Conservation (phyloP, 2,329 filamentous ascomycete species). For the Penicillium sp. region DNA sequence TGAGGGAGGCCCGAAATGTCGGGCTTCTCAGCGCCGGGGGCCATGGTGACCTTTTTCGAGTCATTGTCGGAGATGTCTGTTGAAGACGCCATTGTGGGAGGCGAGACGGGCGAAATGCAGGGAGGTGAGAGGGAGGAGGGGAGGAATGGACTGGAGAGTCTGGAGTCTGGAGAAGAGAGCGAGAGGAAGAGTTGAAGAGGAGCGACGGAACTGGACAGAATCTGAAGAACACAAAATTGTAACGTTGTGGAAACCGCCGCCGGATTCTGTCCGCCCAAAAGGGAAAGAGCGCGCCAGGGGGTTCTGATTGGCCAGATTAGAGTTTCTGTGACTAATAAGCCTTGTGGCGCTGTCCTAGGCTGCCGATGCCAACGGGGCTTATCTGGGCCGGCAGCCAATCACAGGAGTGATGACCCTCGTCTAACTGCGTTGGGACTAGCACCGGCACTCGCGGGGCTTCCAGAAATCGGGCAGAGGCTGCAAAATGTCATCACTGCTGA, state of each 20-base stretch:
- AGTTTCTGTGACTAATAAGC: conserved; percentile 21
- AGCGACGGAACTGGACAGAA: background rate
- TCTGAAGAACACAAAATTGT: conserved; percentile 3
- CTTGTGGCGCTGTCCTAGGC: conserved; percentile 14
- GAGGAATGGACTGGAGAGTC: no score
- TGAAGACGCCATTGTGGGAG: conserved; percentile 16
- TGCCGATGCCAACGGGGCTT: conserved; percentile 3
- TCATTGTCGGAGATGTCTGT: conserved; percentile 22
- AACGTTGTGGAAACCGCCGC: conserved; percentile 14
- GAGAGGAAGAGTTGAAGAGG: conserved; percentile 2
- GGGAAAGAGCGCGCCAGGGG: conserved; percentile 1
- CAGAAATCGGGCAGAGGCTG: background rate
- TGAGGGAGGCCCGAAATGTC: conserved; percentile 15
- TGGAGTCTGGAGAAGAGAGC: background rate
- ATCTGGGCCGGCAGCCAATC: background rate
- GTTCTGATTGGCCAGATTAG: background rate
- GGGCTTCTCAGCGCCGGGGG: conserved; percentile 14
- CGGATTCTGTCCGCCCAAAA: conserved; percentile 11
- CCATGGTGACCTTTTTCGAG: conserved; percentile 17
- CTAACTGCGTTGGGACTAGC: background rate
- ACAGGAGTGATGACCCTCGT: background rate
- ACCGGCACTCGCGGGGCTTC: background rate
- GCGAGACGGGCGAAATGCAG: background rate
- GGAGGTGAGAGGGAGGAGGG: background rate
- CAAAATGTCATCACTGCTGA: conserved; percentile 2